Evolutionary conservation across 495 filamentous ascomycete species (phyloP), one percentile per base, ranked within the genome.

Genomic region (Penicillium atrosanguineum): DNA sequence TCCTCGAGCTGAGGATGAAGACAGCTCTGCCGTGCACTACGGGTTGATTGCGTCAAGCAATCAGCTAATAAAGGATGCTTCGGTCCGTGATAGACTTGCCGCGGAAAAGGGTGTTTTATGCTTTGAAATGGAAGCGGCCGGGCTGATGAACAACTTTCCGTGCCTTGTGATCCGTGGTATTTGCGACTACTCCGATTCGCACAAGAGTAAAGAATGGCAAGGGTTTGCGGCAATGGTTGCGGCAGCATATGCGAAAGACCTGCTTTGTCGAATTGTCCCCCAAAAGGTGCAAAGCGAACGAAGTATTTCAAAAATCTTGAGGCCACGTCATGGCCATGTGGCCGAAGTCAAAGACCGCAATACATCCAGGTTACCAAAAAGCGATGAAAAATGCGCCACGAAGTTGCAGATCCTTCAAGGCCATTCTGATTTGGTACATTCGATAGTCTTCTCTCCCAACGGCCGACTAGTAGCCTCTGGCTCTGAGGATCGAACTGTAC

Each of bases 151-250:
- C 6, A 20, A 46, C n/a, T 46, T 46, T 29, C 44, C 44, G 2
- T 46, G 28, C n/a, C 14, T 46, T 8, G 28, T 46, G 1, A 46
- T 46, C 34, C 28, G 72, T 72, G 52, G 73, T 68, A 20, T 46
- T 21, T 46, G 21, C 40, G 66, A 75, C 49, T 75, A 74, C 45
- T 52, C 67, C 4, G 72, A 75, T 52, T 65, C 44, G 14, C 44
- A 46, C 5, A 46, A 46, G 16, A 46, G 34, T 19, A 26, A 46
- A 19, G 11, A 29, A 16, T 46, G 44, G 44, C 44, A 46, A 34
- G 26, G 21, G 3, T 46, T 18, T 46, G 44, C 44, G 5, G 28
- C 44, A 18, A 9, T 26, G 8, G 44, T 26, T 1, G 44, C 28
- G n/a, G 44, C 44, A 16, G 26, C 25, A 59, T 28, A 39, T 11